Conservation (phyloP, 2,329 filamentous ascomycete genomes). For the Albifimbria verrucaria region DNA sequence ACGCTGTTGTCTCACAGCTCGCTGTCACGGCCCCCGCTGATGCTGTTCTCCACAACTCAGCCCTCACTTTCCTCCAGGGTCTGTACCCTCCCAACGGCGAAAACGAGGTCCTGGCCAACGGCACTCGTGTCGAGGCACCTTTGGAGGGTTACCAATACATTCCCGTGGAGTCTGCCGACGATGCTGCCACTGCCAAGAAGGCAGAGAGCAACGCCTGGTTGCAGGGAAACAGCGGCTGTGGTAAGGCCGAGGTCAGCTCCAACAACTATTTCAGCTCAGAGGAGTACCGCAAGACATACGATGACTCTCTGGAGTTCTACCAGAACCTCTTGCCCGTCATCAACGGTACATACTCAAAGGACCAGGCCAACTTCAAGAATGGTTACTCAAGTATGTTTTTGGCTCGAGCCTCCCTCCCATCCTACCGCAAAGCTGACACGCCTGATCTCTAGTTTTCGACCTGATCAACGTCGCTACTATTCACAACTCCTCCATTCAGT, state of each 20-base stretch:
- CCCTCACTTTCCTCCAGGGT: conserved; percentile 76
- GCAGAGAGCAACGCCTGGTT: conserved; percentile 57
- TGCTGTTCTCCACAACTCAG: conserved; percentile 76
- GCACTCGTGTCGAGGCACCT: conserved; percentile 61
- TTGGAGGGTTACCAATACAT: conserved; percentile 82
- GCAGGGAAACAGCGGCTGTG: conserved; percentile 55
- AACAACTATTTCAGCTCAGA: conserved; percentile 50
- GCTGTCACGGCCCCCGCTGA: conserved; percentile 70
- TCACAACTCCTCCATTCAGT: conserved; percentile 59
- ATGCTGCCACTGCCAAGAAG: conserved; percentile 51
- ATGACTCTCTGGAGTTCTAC: conserved; percentile 59
- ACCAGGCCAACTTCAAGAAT: conserved; percentile 52
- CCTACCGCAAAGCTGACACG: background rate
- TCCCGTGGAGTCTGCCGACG: conserved; percentile 61
- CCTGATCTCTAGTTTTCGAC: conserved; percentile 47
- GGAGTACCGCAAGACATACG: conserved; percentile 41
- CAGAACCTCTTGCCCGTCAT: conserved; percentile 50
- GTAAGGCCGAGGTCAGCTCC: conserved; percentile 51
- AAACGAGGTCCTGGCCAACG: conserved; percentile 67
- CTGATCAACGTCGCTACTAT: conserved; percentile 57
- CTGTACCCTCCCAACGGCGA: conserved; percentile 75
- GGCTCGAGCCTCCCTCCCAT: conserved; percentile 6
- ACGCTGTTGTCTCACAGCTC: conserved; percentile 69
- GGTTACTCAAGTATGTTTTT: conserved; percentile 56
- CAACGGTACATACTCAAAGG: conserved; percentile 46